A percentile compares a stretch with the other conserved stretches of the same genome.
Conservation (phyloP, 2,329 filamentous ascomycete species). For the Calcarisporium arbuscula region DNA sequence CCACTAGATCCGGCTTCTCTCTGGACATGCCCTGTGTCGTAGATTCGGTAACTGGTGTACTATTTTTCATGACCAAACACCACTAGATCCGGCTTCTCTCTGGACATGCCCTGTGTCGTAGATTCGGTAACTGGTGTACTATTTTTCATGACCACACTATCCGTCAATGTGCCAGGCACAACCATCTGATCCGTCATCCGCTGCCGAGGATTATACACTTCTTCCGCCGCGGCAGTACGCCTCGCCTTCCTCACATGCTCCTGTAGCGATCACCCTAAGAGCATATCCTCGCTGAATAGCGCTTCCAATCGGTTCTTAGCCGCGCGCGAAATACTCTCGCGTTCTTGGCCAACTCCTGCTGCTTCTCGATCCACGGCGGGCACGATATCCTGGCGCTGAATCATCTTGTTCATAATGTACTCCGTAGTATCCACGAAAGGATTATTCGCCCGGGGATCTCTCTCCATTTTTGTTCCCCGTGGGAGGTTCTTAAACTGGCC, state of each 20-base stretch:
- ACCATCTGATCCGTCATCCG: slow-evolving; percentile 35
- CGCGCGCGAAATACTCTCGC: slow-evolving; percentile 64
- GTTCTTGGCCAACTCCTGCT: slow-evolving; percentile 75
- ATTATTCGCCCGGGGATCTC: slow-evolving; percentile 75
- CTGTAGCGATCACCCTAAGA: slow-evolving; percentile 66
- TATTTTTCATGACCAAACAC: not conserved
- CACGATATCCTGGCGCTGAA: slow-evolving; percentile 89
- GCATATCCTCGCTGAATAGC: slow-evolving; percentile 71
- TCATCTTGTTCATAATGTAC: slow-evolving; percentile 98
- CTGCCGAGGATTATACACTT: slow-evolving; percentile 51
- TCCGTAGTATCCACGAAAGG: slow-evolving; percentile 95
- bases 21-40: not conserved
- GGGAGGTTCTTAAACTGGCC: slow-evolving; percentile 84
- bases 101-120: not conserved
- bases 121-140: too few species aligned
- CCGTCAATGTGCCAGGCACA: slow-evolving; percentile 39
- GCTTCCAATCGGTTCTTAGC: slow-evolving; percentile 76
- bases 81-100: not conserved
- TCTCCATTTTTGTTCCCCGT: slow-evolving; percentile 70
- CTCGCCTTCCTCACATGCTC: slow-evolving; percentile 66
- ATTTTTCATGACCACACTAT: slow-evolving; percentile 44
- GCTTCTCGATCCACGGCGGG: slow-evolving; percentile 99
- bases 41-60: slow-evolving; percentile 42
- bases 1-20: not conserved
- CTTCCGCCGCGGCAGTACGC: slow-evolving; percentile 71